These are phyloP conservation scores for Boletellus ananas DNA, from an alignment of 768 basidiomycete species.

Conservation along the genomic window DNA sequence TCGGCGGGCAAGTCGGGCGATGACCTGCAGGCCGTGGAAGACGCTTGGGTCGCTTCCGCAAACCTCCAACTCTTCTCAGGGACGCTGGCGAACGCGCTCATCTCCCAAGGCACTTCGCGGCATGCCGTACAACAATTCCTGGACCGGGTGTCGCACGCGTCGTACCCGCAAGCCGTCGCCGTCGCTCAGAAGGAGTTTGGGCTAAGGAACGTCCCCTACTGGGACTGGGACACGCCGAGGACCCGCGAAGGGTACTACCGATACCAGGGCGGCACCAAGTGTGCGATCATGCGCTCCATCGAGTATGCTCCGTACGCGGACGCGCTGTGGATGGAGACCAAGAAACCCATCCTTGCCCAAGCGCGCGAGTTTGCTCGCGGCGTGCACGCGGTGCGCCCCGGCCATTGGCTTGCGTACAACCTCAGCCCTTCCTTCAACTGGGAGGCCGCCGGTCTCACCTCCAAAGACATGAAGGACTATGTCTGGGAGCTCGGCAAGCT, in stretches of 20 bases:
- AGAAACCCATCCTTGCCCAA: constrained; percentile 87
- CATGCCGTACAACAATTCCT: constrained; percentile 58
- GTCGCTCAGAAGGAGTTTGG: constrained; percentile 82
- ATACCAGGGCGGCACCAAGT: constrained; percentile 95
- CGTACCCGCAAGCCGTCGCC: constrained; percentile 62
- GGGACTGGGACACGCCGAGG: constrained; percentile 93
- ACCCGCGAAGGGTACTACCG: constrained; percentile 97
- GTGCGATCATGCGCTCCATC: constrained; percentile 86
- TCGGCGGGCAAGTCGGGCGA: constrained; percentile 72
- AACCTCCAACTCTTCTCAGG: constrained; percentile 76
- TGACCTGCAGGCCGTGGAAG: constrained; percentile 83
- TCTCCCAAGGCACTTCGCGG: constrained; percentile 51
- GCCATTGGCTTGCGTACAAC: constrained; percentile 97
- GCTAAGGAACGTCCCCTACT: constrained; percentile 71
- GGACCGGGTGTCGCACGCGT: constrained; percentile 58
- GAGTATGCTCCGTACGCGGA: constrained; percentile 95
- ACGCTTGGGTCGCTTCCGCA: constrained; percentile 78
- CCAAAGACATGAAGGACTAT: constrained; percentile 81
- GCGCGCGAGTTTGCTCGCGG: constrained; percentile 90
- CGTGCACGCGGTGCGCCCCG: constrained; percentile 76
- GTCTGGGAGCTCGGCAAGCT: constrained; percentile 94
- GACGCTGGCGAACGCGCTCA: constrained; percentile 63
- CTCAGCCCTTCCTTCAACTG: constrained; percentile 92
- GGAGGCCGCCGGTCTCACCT: constrained; percentile 87
- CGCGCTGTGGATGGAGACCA: constrained; percentile 95